phyloP scores from a whole-genome alignment of 1,284 basidiomycete genomes.

The Tilletia indica region DNA sequence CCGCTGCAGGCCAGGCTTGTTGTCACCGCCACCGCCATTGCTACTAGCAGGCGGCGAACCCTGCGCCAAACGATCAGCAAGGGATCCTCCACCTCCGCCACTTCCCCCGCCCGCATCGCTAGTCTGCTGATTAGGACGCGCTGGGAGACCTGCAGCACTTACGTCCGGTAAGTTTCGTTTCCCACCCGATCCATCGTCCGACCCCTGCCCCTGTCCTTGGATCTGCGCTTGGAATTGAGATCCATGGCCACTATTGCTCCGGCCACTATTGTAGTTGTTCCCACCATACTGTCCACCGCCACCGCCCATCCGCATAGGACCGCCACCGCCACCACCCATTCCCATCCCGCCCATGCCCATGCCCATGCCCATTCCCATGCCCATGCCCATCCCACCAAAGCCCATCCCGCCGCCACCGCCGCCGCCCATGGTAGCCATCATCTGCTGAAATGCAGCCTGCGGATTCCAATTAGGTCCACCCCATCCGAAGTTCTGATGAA shows the following conservation, averaged over 20 bases:
- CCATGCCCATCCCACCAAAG: conserved; percentile 43
- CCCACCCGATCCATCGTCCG: background rate
- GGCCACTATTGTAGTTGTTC: background rate
- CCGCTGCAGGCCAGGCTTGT: background rate
- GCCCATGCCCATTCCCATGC: conserved; percentile 34
- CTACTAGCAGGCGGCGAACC: background rate
- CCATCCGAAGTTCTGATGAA: conserved; percentile 62
- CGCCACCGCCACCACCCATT: conserved; percentile 28
- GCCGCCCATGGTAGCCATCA: conserved; percentile 40
- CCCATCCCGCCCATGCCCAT: conserved; percentile 63
- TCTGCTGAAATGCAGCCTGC: conserved; percentile 53
- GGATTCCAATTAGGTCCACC: conserved; percentile 49
- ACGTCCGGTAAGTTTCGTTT: background rate
- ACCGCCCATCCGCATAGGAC: background rate
- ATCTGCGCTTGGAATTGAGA: background rate
- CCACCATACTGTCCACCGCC: background rate
- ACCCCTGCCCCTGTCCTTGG: background rate
- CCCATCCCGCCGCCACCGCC: conserved; percentile 22
- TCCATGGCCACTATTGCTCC: background rate
- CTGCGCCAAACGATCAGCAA: background rate
- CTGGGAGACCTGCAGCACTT: background rate
- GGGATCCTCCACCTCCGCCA: background rate
- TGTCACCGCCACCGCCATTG: background rate
- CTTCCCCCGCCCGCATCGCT: background rate
- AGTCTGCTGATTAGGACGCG: background rate